Base-by-base conservation (phyloP, 1,284 basidiomycete species). In the Ceraceosorus guamensis region DNA sequence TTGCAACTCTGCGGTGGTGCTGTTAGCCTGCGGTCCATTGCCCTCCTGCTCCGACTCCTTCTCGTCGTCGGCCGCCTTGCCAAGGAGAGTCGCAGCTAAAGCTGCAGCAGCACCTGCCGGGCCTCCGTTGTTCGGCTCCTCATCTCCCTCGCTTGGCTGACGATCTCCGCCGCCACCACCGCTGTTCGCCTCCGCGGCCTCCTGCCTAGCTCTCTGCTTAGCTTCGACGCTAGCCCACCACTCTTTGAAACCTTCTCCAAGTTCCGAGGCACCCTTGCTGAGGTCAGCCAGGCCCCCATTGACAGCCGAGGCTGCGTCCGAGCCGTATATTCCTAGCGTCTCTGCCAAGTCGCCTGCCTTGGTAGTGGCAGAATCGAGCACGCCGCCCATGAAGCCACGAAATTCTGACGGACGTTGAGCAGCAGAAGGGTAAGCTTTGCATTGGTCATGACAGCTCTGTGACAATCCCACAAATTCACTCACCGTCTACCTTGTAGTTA, bases 1-100 rank as follows among this genome's bases (percentile, higher is more conserved):
- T 85, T 97, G 89, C 51, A 97, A 82, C 53, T 76, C 73, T 47
- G 71, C 63, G 5, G 70, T 61, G 48, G 62, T 62, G 32, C 53
- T 50, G n/a, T 14, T 48, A 54, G 18, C 52, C 35, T 16, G 46
- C 50, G 35, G 39, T 54, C 32, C 55, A 16, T n/a, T n/a, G 24
- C 18, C 7, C 6, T 24, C 32, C 18, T 32, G 11, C 31, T 16
- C 16, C 14, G 18, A 56, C 4, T 33, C 53, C 1, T 55, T 30
- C 43, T 57, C 53, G 18, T 48, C 50, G 31, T 35, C 48, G 11
- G 46, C 41, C 18, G 49, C 53, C 32, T 61, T 59, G 16, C 55
- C 47, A 5, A 48, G 43, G 31, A 49, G 43, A 43, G 48, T 45
- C 16, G 54, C 41, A 39, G 51, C 39, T n/a, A 49, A 32, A 11